These are phyloP conservation scores for Pseudozyma hubeiensis DNA, from an alignment of 1,284 basidiomycete species.

Conservation along the genomic window DNA sequence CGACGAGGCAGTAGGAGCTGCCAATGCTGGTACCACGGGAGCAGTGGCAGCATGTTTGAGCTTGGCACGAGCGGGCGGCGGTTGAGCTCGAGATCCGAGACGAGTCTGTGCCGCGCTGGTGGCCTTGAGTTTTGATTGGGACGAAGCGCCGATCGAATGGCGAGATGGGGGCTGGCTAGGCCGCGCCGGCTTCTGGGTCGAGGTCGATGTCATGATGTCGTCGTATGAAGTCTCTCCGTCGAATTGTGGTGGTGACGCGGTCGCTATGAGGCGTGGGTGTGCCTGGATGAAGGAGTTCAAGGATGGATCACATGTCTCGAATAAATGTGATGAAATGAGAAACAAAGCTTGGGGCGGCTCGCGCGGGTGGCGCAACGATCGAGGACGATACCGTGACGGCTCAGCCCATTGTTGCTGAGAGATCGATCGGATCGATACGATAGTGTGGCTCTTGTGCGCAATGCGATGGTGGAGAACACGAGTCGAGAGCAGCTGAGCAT, in stretches of 20 bases:
- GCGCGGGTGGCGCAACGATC: not conserved
- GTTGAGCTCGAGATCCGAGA: constrained; percentile 4
- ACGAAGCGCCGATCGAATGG: constrained; percentile 19
- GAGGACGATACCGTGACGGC: not conserved
- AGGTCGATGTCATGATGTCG: constrained; percentile 8
- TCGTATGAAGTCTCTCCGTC: not conserved
- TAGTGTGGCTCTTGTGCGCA: too few relatives aligned
- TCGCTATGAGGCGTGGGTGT: not conserved
- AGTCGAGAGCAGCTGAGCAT: too few relatives aligned
- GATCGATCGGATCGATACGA: too few relatives aligned
- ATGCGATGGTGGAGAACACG: too few relatives aligned
- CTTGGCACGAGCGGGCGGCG: constrained; percentile 15
- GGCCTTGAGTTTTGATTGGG: constrained; percentile 2
- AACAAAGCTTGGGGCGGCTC: constrained; percentile 5
- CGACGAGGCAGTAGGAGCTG: not conserved
- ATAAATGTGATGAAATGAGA: not conserved
- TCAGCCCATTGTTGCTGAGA: not conserved
- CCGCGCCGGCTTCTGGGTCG: constrained; percentile 10
- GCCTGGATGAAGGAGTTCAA: constrained; percentile 2
- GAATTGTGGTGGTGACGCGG: not conserved
- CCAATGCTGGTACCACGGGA: not conserved
- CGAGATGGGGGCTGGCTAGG: constrained; percentile 26
- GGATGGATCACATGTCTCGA: constrained; percentile 19
- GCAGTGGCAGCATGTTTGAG: constrained; percentile 24
- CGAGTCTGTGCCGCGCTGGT: constrained; percentile 1